Conservation (phyloP, 2,329 filamentous ascomycete species). For the Coniosporium uncinatum region DNA sequence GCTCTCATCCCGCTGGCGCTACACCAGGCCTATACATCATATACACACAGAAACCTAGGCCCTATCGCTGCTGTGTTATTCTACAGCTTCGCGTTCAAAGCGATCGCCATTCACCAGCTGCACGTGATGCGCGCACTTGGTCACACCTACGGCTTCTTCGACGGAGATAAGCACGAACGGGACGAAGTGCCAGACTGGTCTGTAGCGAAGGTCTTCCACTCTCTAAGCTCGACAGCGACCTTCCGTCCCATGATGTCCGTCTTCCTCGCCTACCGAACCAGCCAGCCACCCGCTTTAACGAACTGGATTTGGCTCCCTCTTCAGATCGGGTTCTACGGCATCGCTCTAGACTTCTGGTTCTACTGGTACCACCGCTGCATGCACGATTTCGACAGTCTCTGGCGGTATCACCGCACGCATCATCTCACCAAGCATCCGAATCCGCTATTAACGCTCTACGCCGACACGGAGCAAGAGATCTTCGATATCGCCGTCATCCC, state of each 20-base stretch:
- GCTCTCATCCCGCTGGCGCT: constrained; percentile 27
- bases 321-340: constrained; percentile 31
- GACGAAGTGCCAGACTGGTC: constrained; percentile 32
- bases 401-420: constrained; percentile 38
- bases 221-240: constrained; percentile 24
- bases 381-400: constrained; percentile 32
- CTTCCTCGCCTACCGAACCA: constrained; percentile 20
- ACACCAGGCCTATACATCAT: constrained; percentile 27
- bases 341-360: constrained; percentile 39
- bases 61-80: constrained; percentile 23
- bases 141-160: constrained; percentile 32
- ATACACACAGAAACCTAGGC: constrained; percentile 21
- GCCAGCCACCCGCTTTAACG: constrained; percentile 12
- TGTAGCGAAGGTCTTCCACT: constrained; percentile 19
- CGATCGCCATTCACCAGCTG: constrained; percentile 31
- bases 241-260: constrained; percentile 26
- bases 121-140: constrained; percentile 29
- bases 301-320: constrained; percentile 28
- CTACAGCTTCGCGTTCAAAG: constrained; percentile 32
- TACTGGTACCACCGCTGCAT: constrained; percentile 36
- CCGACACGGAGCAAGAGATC: constrained; percentile 34
- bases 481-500: constrained; percentile 37
- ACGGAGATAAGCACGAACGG: constrained; percentile 36
- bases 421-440: constrained; percentile 40
- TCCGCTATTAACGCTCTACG: constrained; percentile 33